Percentiles rank a stretch among this genome's conserved stretches.
phyloP scores from a whole-genome alignment of 306 rosid species.

The Betula pendula region DNA sequence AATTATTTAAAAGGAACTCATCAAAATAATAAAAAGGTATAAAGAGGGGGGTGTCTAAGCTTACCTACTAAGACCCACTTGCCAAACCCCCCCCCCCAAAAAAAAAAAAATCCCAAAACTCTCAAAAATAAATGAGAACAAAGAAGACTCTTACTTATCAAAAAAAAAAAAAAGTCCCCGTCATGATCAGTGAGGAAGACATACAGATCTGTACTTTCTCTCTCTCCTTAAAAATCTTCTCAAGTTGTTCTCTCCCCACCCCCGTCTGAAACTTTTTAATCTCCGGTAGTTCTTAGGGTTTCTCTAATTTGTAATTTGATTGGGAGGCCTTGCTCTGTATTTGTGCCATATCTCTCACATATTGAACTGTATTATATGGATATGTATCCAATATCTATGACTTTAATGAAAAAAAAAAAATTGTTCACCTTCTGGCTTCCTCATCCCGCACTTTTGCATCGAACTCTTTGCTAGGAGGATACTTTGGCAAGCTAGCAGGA shows the following conservation, averaged over 20 bases:
- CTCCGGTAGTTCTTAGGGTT: too few species aligned
- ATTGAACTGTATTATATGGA: neutral
- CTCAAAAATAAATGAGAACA: too few species aligned
- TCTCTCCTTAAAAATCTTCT: neutral
- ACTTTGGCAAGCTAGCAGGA: constrained; percentile 92
- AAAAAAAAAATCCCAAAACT: too few species aligned
- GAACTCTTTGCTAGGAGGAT: constrained; percentile 99
- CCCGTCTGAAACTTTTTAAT: too few species aligned
- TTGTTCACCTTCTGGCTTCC: constrained; percentile 83
- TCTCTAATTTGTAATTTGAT: too few species aligned
- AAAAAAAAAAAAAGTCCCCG: neutral
- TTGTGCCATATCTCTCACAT: neutral
- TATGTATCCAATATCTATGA: neutral
- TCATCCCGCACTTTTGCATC: constrained; percentile 96
- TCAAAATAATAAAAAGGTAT: too few species aligned
- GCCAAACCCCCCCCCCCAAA: neutral
- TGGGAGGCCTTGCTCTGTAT: neutral
- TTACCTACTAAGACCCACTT: too few species aligned
- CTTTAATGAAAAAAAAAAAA: neutral
- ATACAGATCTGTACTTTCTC: neutral
- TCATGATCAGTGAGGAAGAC: neutral
- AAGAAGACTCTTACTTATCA: too few species aligned
- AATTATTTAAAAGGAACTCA: too few species aligned
- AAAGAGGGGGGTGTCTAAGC: too few species aligned
- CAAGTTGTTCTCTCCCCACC: too few species aligned